Percentiles rank a stretch among this genome's conserved stretches.
phyloP scores from a whole-genome alignment of 768 basidiomycete genomes.

The Mycena metata region DNA sequence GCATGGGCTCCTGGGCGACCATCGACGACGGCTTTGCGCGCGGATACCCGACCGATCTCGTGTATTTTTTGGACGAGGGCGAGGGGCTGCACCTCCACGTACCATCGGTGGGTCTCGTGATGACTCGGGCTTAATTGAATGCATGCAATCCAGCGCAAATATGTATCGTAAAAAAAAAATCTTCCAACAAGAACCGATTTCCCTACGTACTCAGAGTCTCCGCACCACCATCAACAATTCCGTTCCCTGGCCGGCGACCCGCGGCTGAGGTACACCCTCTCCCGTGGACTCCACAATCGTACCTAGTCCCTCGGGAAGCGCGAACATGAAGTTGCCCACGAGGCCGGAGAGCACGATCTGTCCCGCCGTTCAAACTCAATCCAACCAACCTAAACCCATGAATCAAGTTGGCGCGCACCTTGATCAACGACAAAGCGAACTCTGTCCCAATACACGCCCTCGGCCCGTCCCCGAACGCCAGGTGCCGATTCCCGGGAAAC shows the following conservation, averaged over 20 bases:
- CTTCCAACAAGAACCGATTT: too few species aligned
- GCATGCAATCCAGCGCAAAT: too few species aligned
- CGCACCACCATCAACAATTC: conserved; percentile 32
- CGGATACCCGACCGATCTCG: conserved; percentile 32
- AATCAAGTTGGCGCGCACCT: conserved; percentile 44
- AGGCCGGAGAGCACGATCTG: conserved; percentile 30
- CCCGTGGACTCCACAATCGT: conserved; percentile 8
- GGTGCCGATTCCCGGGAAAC: conserved; percentile 51
- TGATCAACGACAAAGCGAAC: conserved; percentile 52
- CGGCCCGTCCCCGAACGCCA: conserved; percentile 55
- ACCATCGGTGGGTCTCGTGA: conserved; percentile 28
- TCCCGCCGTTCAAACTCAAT: neutral
- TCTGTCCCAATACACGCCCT: conserved; percentile 51
- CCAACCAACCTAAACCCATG: too few species aligned
- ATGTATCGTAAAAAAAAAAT: too few species aligned
- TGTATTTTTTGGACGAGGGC: conserved; percentile 27
- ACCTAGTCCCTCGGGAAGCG: conserved; percentile 22
- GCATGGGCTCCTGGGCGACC: conserved; percentile 33
- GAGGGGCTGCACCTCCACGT: conserved; percentile 28
- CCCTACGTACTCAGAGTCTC: neutral
- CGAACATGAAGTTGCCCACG: conserved; percentile 17
- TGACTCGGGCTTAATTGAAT: conserved; percentile 11
- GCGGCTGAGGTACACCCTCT: conserved; percentile 17
- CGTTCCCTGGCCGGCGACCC: conserved; percentile 3
- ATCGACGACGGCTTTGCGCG: conserved; percentile 37